Conservation (phyloP, 106 monocot genomes). For the Phalaenopsis equestris region DNA sequence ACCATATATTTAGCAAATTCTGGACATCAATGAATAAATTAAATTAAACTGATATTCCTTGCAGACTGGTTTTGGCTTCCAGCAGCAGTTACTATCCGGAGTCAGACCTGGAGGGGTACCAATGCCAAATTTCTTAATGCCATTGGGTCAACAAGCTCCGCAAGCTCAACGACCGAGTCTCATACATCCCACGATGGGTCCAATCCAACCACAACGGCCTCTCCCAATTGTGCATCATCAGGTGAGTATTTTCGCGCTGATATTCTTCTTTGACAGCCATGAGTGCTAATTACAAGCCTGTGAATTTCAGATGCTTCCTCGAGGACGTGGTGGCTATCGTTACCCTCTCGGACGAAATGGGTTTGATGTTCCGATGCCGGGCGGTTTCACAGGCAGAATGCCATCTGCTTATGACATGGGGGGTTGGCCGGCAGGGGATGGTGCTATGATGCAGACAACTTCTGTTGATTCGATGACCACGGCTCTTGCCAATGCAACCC, state of each 20-base stretch:
- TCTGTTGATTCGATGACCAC: slow-evolving; percentile 28
- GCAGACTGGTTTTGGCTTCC: slow-evolving; percentile 50
- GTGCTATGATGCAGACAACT: slow-evolving; percentile 17
- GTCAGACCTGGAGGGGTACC: slow-evolving; percentile 79
- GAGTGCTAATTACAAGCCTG: background rate
- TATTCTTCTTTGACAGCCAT: background rate
- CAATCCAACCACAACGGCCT: slow-evolving; percentile 57
- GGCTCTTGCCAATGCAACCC: slow-evolving; percentile 39
- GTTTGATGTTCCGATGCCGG: slow-evolving; percentile 24
- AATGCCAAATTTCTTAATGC: slow-evolving; percentile 75
- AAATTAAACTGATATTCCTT: background rate
- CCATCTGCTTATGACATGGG: slow-evolving; percentile 33
- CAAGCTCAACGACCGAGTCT: slow-evolving; percentile 52
- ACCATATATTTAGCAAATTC: background rate
- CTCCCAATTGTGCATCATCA: slow-evolving; percentile 61
- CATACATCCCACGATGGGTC: slow-evolving; percentile 49
- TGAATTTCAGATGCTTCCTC: slow-evolving; percentile 30
- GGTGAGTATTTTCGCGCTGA: slow-evolving; percentile 14
- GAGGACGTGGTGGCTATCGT: slow-evolving; percentile 43
- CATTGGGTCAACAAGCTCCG: slow-evolving; percentile 68
- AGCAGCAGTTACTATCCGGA: slow-evolving; percentile 66
- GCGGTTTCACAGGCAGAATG: slow-evolving; percentile 18
- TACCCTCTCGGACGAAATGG: slow-evolving; percentile 47
- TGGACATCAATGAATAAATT: background rate
- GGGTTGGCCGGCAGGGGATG: slow-evolving; percentile 14